phyloP scores from a whole-genome alignment of 805 yeast genomes.

The Torulaspora gathmanii region DNA sequence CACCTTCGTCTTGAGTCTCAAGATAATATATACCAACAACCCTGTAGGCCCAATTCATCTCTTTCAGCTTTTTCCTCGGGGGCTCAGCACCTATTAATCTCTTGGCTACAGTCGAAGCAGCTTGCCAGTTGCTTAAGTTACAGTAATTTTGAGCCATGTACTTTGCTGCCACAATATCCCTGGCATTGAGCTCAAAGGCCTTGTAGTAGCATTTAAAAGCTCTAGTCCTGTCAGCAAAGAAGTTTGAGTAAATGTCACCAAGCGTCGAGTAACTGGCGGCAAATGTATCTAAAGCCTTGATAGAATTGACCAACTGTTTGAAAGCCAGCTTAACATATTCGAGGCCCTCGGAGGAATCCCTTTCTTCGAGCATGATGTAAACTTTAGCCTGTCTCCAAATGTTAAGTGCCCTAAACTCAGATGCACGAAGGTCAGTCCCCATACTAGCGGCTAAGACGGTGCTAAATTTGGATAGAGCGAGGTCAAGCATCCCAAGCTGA shows the following conservation, averaged over 20 bases:
- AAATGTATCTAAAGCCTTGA: slow-evolving; percentile 57
- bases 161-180: slow-evolving; percentile 70
- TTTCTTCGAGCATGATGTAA: slow-evolving; percentile 39
- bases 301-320: slow-evolving; percentile 51
- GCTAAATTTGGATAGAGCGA: slow-evolving; percentile 37
- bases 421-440: slow-evolving; percentile 50
- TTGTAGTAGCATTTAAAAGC: slow-evolving; percentile 84
- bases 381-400: slow-evolving; percentile 75
- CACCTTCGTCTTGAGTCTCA: slow-evolving; percentile 63
- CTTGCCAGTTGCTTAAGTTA: slow-evolving; percentile 68
- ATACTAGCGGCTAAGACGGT: slow-evolving; percentile 33
- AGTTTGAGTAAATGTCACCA: slow-evolving; percentile 64
- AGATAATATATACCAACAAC: slow-evolving; percentile 76
- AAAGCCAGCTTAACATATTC: slow-evolving; percentile 47
- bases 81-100: slow-evolving; percentile 61
- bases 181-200: slow-evolving; percentile 81
- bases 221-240: slow-evolving; percentile 54
- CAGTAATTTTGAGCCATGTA: slow-evolving; percentile 69
- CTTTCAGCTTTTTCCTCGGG: slow-evolving; percentile 46
- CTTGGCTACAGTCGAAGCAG: slow-evolving; percentile 69
- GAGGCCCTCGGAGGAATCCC: slow-evolving; percentile 15
- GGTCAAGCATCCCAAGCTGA: slow-evolving; percentile 46
- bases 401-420: slow-evolving; percentile 54
- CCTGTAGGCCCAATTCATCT: slow-evolving; percentile 78
- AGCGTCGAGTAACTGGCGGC: slow-evolving; percentile 81